A percentile compares a stretch with the other conserved stretches of the same genome.
These are phyloP conservation scores for Buxus sempervirens DNA, from an alignment of 164 flowering plant genomes.

Conservation along the genomic window DNA sequence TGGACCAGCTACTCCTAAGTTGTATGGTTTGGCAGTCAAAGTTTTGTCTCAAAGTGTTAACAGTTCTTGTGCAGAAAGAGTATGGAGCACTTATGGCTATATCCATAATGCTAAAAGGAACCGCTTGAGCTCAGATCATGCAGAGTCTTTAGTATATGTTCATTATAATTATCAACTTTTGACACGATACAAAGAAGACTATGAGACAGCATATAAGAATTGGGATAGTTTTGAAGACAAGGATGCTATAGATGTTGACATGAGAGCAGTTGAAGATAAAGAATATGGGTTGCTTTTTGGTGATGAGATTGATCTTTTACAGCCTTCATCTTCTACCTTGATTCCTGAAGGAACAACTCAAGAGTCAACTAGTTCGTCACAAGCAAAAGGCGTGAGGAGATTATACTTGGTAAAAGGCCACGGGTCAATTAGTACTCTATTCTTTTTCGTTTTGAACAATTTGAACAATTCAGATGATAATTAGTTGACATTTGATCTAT, in stretches of 20 bases:
- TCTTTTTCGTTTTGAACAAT: neutral
- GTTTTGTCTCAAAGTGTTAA: conserved; percentile 14
- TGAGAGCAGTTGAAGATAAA: conserved; percentile 9
- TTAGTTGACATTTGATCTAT: too few species aligned
- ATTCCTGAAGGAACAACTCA: neutral
- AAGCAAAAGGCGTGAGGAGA: neutral
- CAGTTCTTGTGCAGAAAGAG: conserved; percentile 13
- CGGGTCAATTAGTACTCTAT: neutral
- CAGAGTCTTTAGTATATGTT: conserved; percentile 7
- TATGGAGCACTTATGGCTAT: conserved; percentile 8
- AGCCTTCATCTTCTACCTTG: neutral
- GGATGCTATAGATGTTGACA: conserved; percentile 3
- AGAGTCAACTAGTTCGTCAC: neutral
- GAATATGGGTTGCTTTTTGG: conserved; percentile 1
- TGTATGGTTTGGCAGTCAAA: conserved; percentile 5
- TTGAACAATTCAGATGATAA: too few species aligned
- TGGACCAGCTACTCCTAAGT: conserved; percentile 6
- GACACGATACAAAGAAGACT: conserved; percentile 2
- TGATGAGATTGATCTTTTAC: neutral
- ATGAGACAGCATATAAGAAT: conserved; percentile 8
- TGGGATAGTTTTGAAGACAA: conserved; percentile 7
- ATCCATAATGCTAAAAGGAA: conserved; percentile 10
- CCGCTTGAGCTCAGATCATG: neutral
- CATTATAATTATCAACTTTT: conserved; percentile 12
- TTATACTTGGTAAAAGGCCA: conserved; percentile 1